phyloP scores from a whole-genome alignment of 2,329 filamentous ascomycete species.

The Chalaropsis thielavioides region DNA sequence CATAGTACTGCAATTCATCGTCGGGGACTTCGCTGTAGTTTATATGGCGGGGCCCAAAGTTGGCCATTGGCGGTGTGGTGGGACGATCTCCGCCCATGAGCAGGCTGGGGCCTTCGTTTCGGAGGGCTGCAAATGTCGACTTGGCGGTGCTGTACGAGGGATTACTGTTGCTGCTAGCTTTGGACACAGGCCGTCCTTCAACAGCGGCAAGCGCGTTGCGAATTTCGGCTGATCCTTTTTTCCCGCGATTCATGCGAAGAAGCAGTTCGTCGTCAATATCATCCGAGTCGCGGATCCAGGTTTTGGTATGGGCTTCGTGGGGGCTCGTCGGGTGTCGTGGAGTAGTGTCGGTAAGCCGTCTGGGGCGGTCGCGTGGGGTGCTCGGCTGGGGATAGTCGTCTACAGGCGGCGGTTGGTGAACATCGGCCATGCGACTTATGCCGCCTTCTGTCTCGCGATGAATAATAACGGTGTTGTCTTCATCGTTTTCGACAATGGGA shows the following conservation, averaged over 20 bases:
- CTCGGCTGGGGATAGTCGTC: slow-evolving; percentile 3
- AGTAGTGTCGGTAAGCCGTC: background rate
- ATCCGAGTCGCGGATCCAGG: slow-evolving; percentile 33
- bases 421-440: slow-evolving; percentile 5
- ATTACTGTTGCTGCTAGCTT: slow-evolving; percentile 26
- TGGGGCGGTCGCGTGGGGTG: background rate
- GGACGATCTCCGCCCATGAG: slow-evolving; percentile 25
- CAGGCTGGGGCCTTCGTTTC: slow-evolving; percentile 38
- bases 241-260: slow-evolving; percentile 28
- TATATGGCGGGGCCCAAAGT: slow-evolving; percentile 18
- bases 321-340: background rate
- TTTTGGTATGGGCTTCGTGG: slow-evolving; percentile 21
- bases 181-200: slow-evolving; percentile 25
- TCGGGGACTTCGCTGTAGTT: slow-evolving; percentile 19
- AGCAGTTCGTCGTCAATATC: slow-evolving; percentile 42
- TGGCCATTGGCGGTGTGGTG: background rate
- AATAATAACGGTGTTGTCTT: slow-evolving; percentile 30
- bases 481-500: slow-evolving; percentile 27
- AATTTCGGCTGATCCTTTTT: slow-evolving; percentile 15
- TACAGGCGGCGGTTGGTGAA: slow-evolving; percentile 13
- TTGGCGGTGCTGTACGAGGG: slow-evolving; percentile 39
- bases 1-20: slow-evolving; percentile 27
- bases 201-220: slow-evolving; percentile 19
- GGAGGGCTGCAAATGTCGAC: slow-evolving; percentile 37
- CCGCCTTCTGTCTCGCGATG: slow-evolving; percentile 18